A percentile compares a stretch with the other conserved stretches of the same genome.
These are phyloP conservation scores for Lecanoromycetidae sp. DNA, from an alignment of 2,329 filamentous ascomycete genomes.

Conservation along the genomic window DNA sequence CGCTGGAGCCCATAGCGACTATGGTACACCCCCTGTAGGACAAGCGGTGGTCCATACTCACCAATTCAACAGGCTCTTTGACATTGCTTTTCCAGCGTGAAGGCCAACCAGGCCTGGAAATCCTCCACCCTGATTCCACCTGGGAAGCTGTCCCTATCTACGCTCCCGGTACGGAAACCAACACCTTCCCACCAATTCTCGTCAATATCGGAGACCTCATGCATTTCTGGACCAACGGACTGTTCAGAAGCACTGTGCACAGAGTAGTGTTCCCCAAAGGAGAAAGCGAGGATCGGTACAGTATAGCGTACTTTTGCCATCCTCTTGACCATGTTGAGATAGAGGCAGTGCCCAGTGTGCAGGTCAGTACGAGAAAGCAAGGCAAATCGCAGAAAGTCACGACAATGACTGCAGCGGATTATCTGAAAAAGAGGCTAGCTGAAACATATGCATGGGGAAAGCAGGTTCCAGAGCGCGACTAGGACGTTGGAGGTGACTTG, in stretches of 20 bases:
- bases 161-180: constrained; percentile 47
- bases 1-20: constrained; percentile 86
- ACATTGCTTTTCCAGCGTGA: constrained; percentile 71
- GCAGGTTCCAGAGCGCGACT: neutral
- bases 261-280: constrained; percentile 60
- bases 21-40: constrained; percentile 29
- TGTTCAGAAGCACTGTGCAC: constrained; percentile 80
- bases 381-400: constrained; percentile 31
- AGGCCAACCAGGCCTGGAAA: constrained; percentile 76
- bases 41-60: neutral
- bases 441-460: constrained; percentile 40
- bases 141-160: constrained; percentile 58
- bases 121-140: constrained; percentile 47
- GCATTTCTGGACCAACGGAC: constrained; percentile 80
- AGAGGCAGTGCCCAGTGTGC: constrained; percentile 42
- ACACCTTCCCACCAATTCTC: constrained; percentile 55
- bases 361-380: constrained; percentile 34
- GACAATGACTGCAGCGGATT: constrained; percentile 44
- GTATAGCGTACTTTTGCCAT: constrained; percentile 52
- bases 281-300: constrained; percentile 40
- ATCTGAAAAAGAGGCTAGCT: constrained; percentile 45
- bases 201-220: constrained; percentile 61
- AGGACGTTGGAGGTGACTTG: no score
- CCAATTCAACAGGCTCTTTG: constrained; percentile 34
- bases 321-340: constrained; percentile 44